Evolutionary conservation across 2,329 filamentous ascomycete species (phyloP), one percentile per base, ranked within the genome.

Genomic region (Hymenoscyphus linearis): DNA sequence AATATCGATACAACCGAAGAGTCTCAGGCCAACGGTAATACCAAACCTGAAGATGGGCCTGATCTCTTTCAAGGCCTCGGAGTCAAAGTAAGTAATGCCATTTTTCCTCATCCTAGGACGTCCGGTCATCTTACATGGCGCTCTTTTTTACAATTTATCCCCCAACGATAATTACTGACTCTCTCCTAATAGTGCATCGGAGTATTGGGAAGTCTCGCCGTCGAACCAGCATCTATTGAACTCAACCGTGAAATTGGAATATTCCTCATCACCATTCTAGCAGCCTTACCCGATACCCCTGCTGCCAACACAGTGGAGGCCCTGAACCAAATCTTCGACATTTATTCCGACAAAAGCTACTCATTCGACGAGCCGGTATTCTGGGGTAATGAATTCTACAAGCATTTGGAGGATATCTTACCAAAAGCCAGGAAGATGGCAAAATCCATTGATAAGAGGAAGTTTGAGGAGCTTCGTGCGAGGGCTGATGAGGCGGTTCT

Each of bases 281-380:
- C 79, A 35, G 73, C 74, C 10, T 74, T 83, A 18, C 82, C 84
- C 4, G 75, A 80, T 52, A 81, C 80, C 0, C 77, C 83, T 1
- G 73, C 79, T 1, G 85, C 84, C 1, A 83, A 87, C 53, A 78
- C 78, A 4, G 79, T 89, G 35, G 86, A 89, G 74, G 83, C 84
- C 16, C 74, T 89, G 52, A 84, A 88, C 73, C 84, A 87, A 72
- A 64, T 89, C 18, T 87, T 87, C 66, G 86, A 89, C 66, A 79
- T 89, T 7, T 89, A 89, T 73, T 82, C 80, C 27, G 83, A 89
- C 69, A 84, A 85, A 71, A 78, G 77, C 13, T 78, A 76, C 59
- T 75, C 78, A 12, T 86, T 81, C 69, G 86, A 89, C 70, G 77
- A 75, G 61, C 78, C 81, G 27, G 85, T 89, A 2, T 89, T 88